Evolutionary conservation across 495 filamentous ascomycete genomes (phyloP).

Genomic region (Tuber brumale): DNA sequence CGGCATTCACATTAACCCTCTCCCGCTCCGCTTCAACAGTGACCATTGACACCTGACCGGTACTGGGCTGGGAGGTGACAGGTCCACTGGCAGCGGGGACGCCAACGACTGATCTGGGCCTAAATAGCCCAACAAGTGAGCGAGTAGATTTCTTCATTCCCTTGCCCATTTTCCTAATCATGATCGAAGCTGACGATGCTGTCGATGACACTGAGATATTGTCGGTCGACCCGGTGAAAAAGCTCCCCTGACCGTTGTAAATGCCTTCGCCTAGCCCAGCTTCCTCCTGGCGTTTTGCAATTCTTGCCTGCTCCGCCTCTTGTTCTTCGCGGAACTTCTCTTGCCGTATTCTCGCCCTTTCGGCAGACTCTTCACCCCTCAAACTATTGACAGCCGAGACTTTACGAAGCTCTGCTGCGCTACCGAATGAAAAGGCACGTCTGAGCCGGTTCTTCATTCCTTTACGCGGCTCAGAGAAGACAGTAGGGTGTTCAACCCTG

Average conservation of each 20-base stretch:
- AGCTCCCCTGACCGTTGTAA: conserved; percentile 76
- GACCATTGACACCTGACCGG: conserved; percentile 82
- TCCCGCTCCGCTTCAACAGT: conserved; percentile 91
- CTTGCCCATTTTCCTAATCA: conserved; percentile 99
- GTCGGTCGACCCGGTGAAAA: conserved; percentile 89
- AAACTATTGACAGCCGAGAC: conserved; percentile 60
- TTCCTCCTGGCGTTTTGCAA: conserved; percentile 84
- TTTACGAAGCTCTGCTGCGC: conserved; percentile 82
- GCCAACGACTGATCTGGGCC: conserved; percentile 85
- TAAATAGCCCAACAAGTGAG: conserved; percentile 88
- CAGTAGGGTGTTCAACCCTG: conserved; percentile 71
- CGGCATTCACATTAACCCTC: conserved; percentile 68
- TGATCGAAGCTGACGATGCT: conserved; percentile 94
- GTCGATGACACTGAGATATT: conserved; percentile 96
- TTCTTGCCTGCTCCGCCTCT: conserved; percentile 80
- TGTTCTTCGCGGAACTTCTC: conserved; percentile 63
- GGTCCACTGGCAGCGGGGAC: conserved; percentile 61
- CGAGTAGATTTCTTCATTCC: conserved; percentile 89
- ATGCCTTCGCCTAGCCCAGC: conserved; percentile 87
- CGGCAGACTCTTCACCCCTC: conserved; percentile 51
- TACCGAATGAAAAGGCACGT: conserved; percentile 94
- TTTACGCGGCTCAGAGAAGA: conserved; percentile 58
- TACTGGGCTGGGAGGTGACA: conserved; percentile 56
- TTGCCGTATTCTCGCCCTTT: conserved; percentile 62
- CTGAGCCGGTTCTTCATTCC: conserved; percentile 86